A percentile compares a stretch with the other conserved stretches of the same genome.
phyloP scores from a whole-genome alignment of 352 stramenopile species.

The Pythium coloratum region DNA sequence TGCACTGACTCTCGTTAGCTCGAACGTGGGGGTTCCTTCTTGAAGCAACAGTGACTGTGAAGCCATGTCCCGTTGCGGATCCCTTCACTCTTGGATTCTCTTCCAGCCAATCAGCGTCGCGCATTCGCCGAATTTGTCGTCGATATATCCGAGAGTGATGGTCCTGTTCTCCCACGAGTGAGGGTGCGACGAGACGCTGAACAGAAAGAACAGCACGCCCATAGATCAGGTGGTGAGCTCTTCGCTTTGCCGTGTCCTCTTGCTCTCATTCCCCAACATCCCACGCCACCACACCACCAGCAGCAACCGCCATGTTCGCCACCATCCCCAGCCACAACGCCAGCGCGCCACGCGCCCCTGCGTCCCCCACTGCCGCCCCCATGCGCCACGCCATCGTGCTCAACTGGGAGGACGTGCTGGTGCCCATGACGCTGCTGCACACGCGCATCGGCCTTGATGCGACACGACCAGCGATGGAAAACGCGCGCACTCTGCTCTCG shows the following conservation, averaged over 20 bases:
- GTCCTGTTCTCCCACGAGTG: constrained; percentile 20
- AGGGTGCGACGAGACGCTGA: constrained; percentile 9
- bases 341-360: neutral
- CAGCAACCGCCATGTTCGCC: constrained; percentile 23
- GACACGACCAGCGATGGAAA: constrained; percentile 33
- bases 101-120: constrained; percentile 18
- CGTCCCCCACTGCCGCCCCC: constrained; percentile 3
- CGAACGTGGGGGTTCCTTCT: too few relatives aligned
- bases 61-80: neutral
- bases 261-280: constrained; percentile 13
- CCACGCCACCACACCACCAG: neutral
- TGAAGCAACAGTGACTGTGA: neutral
- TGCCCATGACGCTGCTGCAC: constrained; percentile 43
- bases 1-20: too few relatives aligned
- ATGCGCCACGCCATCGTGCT: constrained; percentile 41
- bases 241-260: neutral
- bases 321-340: constrained; percentile 20
- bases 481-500: constrained; percentile 29
- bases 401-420: constrained; percentile 61
- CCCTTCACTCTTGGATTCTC: neutral
- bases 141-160: constrained; percentile 10
- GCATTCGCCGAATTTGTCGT: constrained; percentile 10
- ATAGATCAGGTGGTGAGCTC: neutral
- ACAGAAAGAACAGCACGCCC: constrained; percentile 2
- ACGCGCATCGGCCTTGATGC: constrained; percentile 43